phyloP scores from a whole-genome alignment of 495 filamentous ascomycete species.

The Neurospora tetrasperma region DNA sequence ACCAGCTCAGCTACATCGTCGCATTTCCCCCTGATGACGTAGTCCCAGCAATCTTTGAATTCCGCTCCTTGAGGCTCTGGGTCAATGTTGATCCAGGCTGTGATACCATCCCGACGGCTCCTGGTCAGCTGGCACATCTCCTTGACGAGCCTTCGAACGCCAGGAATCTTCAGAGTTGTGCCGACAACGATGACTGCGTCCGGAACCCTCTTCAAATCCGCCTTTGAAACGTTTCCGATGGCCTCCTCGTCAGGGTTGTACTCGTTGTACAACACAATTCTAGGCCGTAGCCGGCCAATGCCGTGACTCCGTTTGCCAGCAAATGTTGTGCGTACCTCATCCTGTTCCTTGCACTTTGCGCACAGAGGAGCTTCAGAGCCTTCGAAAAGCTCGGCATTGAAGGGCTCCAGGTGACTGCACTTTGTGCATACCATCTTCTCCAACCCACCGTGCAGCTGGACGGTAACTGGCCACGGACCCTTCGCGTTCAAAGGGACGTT shows the following conservation, averaged over 20 bases:
- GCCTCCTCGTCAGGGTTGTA: constrained; percentile 92
- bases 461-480: constrained; percentile 83
- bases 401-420: constrained; percentile 65
- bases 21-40: constrained; percentile 77
- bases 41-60: constrained; percentile 84
- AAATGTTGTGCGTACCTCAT: constrained; percentile 62
- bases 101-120: constrained; percentile 73
- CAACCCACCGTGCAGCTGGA: constrained; percentile 90
- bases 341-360: constrained; percentile 59
- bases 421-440: constrained; percentile 95
- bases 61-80: constrained; percentile 70
- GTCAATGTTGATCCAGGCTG: constrained; percentile 90
- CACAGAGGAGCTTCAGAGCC: constrained; percentile 80
- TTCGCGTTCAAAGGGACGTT: constrained; percentile 59
- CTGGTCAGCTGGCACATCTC: constrained; percentile 80
- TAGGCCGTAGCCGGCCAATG: constrained; percentile 77
- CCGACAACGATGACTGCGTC: constrained; percentile 92
- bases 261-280: constrained; percentile 96
- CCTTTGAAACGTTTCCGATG: constrained; percentile 77
- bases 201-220: constrained; percentile 73
- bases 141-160: constrained; percentile 76
- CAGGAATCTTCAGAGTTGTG: constrained; percentile 89
- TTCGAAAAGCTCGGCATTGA: constrained; percentile 70
- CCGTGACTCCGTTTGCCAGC: constrained; percentile 89
- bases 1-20: constrained; percentile 76